Percentiles rank a stretch among this genome's conserved stretches.
Conservation (phyloP, 225 moss, liverwort and hornwort genomes). For the Anthoceros angustus region DNA sequence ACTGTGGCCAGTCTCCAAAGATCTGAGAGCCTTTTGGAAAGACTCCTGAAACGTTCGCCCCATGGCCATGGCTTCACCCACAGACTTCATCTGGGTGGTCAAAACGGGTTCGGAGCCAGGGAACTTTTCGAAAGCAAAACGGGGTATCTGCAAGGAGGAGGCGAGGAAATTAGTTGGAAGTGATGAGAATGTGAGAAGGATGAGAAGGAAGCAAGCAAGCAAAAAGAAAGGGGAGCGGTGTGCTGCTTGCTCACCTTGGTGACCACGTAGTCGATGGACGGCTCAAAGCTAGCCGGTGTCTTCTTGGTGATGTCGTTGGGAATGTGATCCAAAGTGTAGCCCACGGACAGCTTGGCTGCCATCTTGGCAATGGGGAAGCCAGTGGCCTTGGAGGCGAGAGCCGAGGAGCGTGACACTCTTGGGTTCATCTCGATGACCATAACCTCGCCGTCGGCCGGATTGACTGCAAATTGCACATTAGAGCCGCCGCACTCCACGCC, state of each 20-base stretch:
- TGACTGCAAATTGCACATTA: constrained; percentile 95
- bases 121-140: constrained; percentile 97
- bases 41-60: constrained; percentile 92
- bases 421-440: constrained; percentile 99
- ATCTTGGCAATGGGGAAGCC: constrained; percentile 98
- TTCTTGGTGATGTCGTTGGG: constrained; percentile 92
- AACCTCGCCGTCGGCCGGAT: constrained; percentile 86
- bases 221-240: too few species aligned
- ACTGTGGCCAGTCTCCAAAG: constrained; percentile 84
- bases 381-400: constrained; percentile 96
- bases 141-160: constrained; percentile 50
- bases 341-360: constrained; percentile 92
- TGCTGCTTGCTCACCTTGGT: constrained; percentile 44
- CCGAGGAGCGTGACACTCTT: constrained; percentile 88
- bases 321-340: constrained; percentile 90
- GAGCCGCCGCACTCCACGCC: constrained; percentile 98
- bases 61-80: constrained; percentile 96
- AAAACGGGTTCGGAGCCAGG: constrained; percentile 79
- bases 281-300: constrained; percentile 98
- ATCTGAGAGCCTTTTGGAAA: constrained; percentile 90
- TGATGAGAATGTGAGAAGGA: neutral
- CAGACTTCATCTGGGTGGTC: constrained; percentile 97
- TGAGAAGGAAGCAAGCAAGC: neutral
- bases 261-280: constrained; percentile 95
- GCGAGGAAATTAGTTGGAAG: too few species aligned